Percentiles rank a stretch among this genome's conserved stretches.
phyloP scores from a whole-genome alignment of 208 protist species.

The Blechomonas ayalai region DNA sequence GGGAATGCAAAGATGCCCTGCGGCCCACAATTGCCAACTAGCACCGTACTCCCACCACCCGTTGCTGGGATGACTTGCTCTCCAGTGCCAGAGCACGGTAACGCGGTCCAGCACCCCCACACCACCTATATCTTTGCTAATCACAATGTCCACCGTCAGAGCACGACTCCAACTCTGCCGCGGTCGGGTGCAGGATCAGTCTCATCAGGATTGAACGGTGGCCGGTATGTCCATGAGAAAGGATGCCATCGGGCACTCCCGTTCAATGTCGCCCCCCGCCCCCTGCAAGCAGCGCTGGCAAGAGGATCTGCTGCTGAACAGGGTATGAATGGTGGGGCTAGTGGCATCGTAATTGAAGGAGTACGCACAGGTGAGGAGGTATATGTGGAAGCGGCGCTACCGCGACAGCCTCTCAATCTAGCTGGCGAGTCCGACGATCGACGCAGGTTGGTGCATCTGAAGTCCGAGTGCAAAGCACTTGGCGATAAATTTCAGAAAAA shows the following conservation, averaged over 20 bases:
- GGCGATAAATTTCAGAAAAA: conserved; percentile 13
- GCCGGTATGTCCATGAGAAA: too few species aligned
- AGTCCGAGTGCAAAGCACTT: conserved; percentile 8
- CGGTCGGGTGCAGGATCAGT: too few species aligned
- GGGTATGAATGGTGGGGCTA: neutral
- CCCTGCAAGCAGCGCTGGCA: conserved; percentile 24
- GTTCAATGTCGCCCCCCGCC: conserved; percentile 3
- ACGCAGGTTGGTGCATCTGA: too few species aligned
- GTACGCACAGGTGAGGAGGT: conserved; percentile 66
- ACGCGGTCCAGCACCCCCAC: conserved; percentile 4
- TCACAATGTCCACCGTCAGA: too few species aligned
- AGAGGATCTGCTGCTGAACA: conserved; percentile 12
- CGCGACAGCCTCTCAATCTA: conserved; percentile 8
- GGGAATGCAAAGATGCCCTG: too few species aligned
- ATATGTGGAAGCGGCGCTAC: conserved; percentile 9
- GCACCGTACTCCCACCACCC: too few species aligned
- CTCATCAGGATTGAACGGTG: too few species aligned
- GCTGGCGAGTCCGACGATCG: too few species aligned
- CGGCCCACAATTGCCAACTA: too few species aligned
- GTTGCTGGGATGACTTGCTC: too few species aligned
- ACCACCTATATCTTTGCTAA: conserved; percentile 11
- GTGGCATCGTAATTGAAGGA: conserved; percentile 30
- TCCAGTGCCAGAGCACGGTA: too few species aligned
- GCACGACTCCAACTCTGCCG: too few species aligned
- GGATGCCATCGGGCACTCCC: neutral